Base-by-base conservation (phyloP, 2,329 filamentous ascomycete genomes). In the Cladophialophora immunda region DNA sequence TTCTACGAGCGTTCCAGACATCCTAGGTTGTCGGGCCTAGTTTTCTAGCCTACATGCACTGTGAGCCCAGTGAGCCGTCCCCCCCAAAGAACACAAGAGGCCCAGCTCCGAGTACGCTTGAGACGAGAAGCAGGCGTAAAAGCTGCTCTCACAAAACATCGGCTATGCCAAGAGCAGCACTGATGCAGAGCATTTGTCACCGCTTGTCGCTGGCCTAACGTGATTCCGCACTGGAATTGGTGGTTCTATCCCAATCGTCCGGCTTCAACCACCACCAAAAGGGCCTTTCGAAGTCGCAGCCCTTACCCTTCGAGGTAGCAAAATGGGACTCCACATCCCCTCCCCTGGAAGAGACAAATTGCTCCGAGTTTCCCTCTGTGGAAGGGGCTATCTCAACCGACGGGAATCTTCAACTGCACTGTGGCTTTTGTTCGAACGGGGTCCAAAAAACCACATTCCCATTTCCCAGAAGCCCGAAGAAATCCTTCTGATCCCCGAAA, bases 401-500 rank as follows among this genome's bases (percentile, higher is more conserved):
- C 45, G 45, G 45, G 22, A 50, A 15, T 15, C 19, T 17, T 50
- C 19, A 50, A 4, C 45, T 50, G 45, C 5, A 13, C 45, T 50
- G 45, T 5, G 4, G 22, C 19, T 4, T 22, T 50, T 27, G 19
- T 11, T 36, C 15, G 17, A 41, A 41, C 7, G 38, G 15, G 38
- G 15, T 13, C 36, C n/a, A 22, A 22, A 22, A 47, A 4, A 3
- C 11, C 36, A 41, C 36, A 4, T 47, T 25, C 7, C 41, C 4
- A 41, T n/a, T 19, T 41, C 11, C 38, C 17, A 50, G 45, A 50
- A 50, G 45, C 45, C 45, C 45, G 45, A 50, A 13, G 19, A 50
- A 50, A 50, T 50, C 45, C 45, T 50, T 27, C 45, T 50, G 45
- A 15, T 50, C 45, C 45, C 45, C 45, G 45, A 50, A 19, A 36